Evolutionary conservation across 257 asterid genomes (phyloP).

Genomic region (Paraleonurus japonicus): DNA sequence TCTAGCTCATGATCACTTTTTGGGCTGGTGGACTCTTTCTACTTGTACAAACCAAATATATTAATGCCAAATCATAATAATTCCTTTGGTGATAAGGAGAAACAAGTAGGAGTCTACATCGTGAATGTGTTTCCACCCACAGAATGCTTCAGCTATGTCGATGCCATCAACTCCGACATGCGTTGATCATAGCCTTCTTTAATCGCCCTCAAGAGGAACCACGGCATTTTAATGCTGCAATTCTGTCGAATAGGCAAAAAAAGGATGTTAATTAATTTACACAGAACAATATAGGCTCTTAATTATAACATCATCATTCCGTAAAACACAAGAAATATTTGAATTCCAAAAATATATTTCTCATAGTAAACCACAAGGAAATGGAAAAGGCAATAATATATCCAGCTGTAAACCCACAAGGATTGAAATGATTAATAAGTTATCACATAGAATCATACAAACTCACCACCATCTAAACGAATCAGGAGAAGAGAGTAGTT

Average conservation of each 20-base stretch:
- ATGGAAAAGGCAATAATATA: not conserved
- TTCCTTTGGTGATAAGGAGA: not conserved
- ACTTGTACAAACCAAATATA: not conserved
- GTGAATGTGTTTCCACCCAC: not conserved
- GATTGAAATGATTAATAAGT: not conserved
- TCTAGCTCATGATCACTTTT: not conserved
- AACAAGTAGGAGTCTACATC: not conserved
- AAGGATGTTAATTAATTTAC: not conserved
- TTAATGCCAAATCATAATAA: not conserved
- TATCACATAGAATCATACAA: not conserved
- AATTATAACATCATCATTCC: not conserved
- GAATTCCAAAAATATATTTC: not conserved
- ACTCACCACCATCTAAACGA: not conserved
- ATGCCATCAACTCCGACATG: not conserved
- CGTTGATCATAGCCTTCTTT: not conserved
- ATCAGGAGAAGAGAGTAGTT: not conserved
- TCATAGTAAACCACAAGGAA: not conserved
- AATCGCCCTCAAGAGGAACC: constrained; percentile 1
- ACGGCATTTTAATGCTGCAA: not conserved
- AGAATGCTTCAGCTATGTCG: not conserved
- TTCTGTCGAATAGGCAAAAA: constrained; percentile 8
- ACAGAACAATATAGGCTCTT: not conserved
- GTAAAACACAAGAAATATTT: not conserved
- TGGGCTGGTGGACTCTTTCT: not conserved
- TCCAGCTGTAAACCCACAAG: not conserved